Evolutionary conservation across 768 basidiomycete species (phyloP), one percentile per base, ranked within the genome.

Genomic region (Pulveroboletus sp.): DNA sequence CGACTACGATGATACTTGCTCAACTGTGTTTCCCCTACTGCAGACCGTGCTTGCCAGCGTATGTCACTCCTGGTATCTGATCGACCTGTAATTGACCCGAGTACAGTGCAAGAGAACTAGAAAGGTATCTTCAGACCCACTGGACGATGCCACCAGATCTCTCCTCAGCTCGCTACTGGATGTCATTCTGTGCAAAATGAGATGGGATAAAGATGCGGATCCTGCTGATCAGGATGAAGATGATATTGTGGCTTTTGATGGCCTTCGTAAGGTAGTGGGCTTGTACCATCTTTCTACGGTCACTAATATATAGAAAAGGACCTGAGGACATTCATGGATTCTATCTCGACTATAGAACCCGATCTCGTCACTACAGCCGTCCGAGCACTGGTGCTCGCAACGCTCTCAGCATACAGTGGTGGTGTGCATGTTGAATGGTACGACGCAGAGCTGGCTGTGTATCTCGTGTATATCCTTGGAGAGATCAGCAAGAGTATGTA

Each of bases 381-480:
- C 8, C 80, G 82, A 30, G 76, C 78, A 6, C 77, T 92, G 27
- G 83, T 91, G 9, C 66, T 88, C 53, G 79, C 78, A 51, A 94
- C 90, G 0, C 76, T 96, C 30, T 79, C 84, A 6, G 76, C 82
- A 1, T 88, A 85, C 58, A 53, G 60, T 31, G 83, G 72, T 51
- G 82, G 87, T 0, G 67, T 78, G 0, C 64, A 75, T 15, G 68
- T 96, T 32, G 79, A 87, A 52, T 98, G 96, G 96, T 83, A 92
- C 58, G 86, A 94, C 55, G 91, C 89, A 3, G 96, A 99, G 67
- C 77, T 98, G 17, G 93, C 90, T 1, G 73, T 95, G n/a, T 93
- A 93, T 66, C 76, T 98, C 24, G 83, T 97, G 9, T 97, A 84
- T 63, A 88, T 95, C 31, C 98, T 90, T 60, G 95, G 95, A 38